These are phyloP conservation scores for Russula abietina DNA, from an alignment of 768 basidiomycete genomes.

Conservation along the genomic window DNA sequence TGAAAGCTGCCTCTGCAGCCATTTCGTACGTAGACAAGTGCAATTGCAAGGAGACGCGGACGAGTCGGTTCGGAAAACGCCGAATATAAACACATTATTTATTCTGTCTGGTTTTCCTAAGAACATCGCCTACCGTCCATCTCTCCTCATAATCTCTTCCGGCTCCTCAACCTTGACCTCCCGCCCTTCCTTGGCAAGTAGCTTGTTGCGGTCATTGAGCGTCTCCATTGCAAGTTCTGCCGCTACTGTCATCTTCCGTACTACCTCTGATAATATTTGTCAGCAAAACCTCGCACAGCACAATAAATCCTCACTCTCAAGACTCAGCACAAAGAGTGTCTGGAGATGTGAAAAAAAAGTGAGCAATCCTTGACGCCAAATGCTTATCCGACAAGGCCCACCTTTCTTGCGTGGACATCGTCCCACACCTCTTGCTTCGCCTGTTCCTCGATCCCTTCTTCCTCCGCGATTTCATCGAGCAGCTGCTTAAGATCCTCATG, in stretches of 20 bases:
- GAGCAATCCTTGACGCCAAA: neutral
- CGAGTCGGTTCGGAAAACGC: slow-evolving; percentile 22
- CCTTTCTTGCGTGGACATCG: slow-evolving; percentile 40
- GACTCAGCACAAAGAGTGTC: slow-evolving; percentile 40
- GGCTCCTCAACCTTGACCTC: neutral
- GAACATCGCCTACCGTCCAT: too few species aligned
- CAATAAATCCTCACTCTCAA: slow-evolving; percentile 38
- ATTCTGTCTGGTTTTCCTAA: too few species aligned
- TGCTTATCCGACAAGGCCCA: slow-evolving; percentile 25
- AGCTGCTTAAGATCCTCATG: slow-evolving; percentile 33
- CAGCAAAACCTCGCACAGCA: neutral
- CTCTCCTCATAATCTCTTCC: neutral
- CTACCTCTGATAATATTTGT: slow-evolving; percentile 28
- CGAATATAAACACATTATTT: neutral
- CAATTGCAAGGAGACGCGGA: neutral
- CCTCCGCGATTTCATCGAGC: slow-evolving; percentile 39
- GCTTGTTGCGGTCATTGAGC: slow-evolving; percentile 31
- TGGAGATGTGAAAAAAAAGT: slow-evolving; percentile 21
- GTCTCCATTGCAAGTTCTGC: slow-evolving; percentile 33
- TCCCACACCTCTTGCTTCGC: slow-evolving; percentile 39
- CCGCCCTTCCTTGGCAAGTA: slow-evolving; percentile 10
- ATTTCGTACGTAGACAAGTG: slow-evolving; percentile 4
- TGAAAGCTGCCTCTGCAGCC: slow-evolving; percentile 64
- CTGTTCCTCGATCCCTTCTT: slow-evolving; percentile 31
- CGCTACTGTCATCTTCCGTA: slow-evolving; percentile 32